Evolutionary conservation across 1,139 yeast species (phyloP), one percentile per base, ranked within the genome.

Genomic region (Geotrichum reessii): DNA sequence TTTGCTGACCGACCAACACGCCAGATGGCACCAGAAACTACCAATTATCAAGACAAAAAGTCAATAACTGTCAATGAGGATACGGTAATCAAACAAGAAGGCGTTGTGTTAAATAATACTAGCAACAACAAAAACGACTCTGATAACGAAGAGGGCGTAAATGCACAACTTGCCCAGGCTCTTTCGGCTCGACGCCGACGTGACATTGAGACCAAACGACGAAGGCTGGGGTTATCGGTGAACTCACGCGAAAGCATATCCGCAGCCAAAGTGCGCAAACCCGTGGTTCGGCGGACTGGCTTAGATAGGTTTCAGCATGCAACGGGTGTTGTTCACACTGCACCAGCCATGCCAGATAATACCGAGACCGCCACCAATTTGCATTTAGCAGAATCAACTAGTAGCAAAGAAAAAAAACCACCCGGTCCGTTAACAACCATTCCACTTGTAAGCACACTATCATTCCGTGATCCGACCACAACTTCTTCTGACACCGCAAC

Each of bases 231-330:
- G 25, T 24, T 50, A 12, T 50, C 44, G 1, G 52, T 50, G 22
- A 27, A 50, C 25, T 50, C 52, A 17, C 22, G 25, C 6, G 19
- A 25, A 12, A 14, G 24, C 22, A 24, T 48, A 19, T 19, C 27
- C 14, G 33, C 52, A 3, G 52, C 37, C 9, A 28, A 47, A 22
- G 27, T 47, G 19, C 17, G 19, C 14, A 48, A 19, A 21, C 17
- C 27, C 1, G 31, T 24, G 51, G 37, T n/a, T 17, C 17, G 21
- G 33, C 33, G 37, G 27, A 19, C 31, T 17, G 44, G 52, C 27
- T 21, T 50, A 8, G 52, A 50, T 17, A 14, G 52, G 52, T 50
- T 50, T 28, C 52, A 50, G 28, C 52, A 40, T 17, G 52, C 52
- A 6, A 50, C 52, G 5, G 52, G 52, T 9, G 31, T 17, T 19